Conservation (phyloP, 2,329 filamentous ascomycete genomes). For the Xylariaceae sp. region DNA sequence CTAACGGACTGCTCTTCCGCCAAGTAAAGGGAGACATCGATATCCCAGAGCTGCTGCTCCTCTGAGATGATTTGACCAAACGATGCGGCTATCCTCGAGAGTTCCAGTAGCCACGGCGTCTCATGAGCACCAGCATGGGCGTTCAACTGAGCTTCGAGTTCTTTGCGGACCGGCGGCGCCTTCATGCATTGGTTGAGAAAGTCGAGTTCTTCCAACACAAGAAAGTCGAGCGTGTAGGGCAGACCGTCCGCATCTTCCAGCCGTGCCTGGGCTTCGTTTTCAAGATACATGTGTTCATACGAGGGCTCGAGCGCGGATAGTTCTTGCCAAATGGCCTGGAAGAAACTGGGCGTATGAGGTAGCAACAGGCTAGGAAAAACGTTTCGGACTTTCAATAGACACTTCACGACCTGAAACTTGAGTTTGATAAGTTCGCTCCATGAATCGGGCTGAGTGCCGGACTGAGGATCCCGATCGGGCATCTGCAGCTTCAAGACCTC, state of each 20-base stretch:
- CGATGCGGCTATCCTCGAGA: conserved; percentile 78
- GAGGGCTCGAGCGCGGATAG: conserved; percentile 66
- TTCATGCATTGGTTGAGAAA: conserved; percentile 89
- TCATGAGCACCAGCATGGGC: conserved; percentile 56
- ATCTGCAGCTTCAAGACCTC: conserved; percentile 70
- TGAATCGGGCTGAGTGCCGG: conserved; percentile 53
- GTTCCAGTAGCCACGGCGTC: conserved; percentile 77
- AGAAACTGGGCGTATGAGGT: conserved; percentile 76
- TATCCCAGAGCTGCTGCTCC: conserved; percentile 93
- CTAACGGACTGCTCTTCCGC: conserved; percentile 93
- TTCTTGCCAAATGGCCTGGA: conserved; percentile 86
- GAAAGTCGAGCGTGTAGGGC: conserved; percentile 91
- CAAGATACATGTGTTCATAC: conserved; percentile 81
- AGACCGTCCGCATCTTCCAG: conserved; percentile 85
- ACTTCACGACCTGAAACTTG: conserved; percentile 92
- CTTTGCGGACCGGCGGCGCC: conserved; percentile 80
- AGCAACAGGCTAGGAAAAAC: conserved; percentile 80
- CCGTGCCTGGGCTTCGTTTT: conserved; percentile 78
- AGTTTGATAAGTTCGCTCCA: conserved; percentile 82
- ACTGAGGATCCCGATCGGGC: conserved; percentile 60
- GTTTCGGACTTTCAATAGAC: conserved; percentile 79
- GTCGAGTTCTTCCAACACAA: conserved; percentile 90
- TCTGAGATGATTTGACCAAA: conserved; percentile 90
- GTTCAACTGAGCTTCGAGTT: conserved; percentile 76
- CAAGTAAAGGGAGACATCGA: conserved; percentile 91